A percentile compares a stretch with the other conserved stretches of the same genome.
These are phyloP conservation scores for Garcia nutans DNA, from an alignment of 345 rosid species.

Conservation along the genomic window DNA sequence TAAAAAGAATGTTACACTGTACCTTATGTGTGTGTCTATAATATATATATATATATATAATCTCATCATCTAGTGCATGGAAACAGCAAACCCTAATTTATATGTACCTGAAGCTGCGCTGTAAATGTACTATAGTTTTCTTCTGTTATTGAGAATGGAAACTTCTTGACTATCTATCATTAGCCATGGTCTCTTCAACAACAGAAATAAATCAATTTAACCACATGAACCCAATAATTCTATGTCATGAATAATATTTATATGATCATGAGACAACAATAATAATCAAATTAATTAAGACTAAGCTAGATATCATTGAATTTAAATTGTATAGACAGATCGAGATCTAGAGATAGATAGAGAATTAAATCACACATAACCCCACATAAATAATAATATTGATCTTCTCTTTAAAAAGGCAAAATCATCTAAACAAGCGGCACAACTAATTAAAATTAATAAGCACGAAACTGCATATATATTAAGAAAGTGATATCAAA, in stretches of 20 bases:
- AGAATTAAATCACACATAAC: background rate
- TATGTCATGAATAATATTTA: background rate
- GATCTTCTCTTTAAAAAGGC: background rate
- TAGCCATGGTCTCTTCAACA: slow-evolving; percentile 14
- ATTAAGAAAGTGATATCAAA: background rate
- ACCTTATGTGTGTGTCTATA: no score
- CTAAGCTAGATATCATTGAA: no score
- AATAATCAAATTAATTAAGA: background rate
- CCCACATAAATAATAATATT: background rate
- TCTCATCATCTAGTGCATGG: background rate
- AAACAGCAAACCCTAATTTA: background rate
- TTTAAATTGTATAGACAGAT: no score
- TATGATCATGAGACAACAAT: background rate
- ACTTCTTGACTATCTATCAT: background rate
- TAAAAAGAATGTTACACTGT: no score
- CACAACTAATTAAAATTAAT: background rate
- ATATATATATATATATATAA: background rate
- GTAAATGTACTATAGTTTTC: background rate
- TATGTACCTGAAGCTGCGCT: background rate
- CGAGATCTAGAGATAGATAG: no score
- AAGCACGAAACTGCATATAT: background rate
- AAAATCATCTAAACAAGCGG: background rate
- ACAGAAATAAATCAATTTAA: background rate
- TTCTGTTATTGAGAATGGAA: slow-evolving; percentile 9
- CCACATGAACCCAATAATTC: slow-evolving; percentile 6